Conservation (phyloP, 768 basidiomycete genomes). For the Inosperma sp. region DNA sequence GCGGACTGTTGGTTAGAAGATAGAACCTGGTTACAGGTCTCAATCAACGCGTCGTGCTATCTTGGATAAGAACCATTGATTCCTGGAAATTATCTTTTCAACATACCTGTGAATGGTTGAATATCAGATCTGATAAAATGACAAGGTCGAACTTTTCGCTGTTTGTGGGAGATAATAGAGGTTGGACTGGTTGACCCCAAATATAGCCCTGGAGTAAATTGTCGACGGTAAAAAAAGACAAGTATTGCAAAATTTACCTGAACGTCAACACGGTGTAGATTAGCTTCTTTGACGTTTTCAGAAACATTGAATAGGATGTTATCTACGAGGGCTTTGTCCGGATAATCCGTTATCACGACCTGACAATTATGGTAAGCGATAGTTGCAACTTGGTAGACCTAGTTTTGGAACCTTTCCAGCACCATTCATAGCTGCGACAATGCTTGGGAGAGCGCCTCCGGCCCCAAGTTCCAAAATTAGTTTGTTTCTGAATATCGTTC, state of each 20-base stretch:
- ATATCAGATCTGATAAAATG: slow-evolving; percentile 88
- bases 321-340: slow-evolving; percentile 66
- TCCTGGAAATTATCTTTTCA: not conserved
- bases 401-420: slow-evolving; percentile 51
- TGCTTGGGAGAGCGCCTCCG: slow-evolving; percentile 83
- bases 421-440: slow-evolving; percentile 67
- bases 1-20: slow-evolving; percentile 8
- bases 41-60: slow-evolving; percentile 78
- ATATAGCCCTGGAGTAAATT: slow-evolving; percentile 53
- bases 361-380: slow-evolving; percentile 43
- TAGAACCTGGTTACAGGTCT: slow-evolving; percentile 57
- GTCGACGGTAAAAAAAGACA: not conserved
- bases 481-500: slow-evolving; percentile 40
- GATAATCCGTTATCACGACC: slow-evolving; percentile 94
- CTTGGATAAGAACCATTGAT: not conserved
- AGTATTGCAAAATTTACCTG: slow-evolving; percentile 18
- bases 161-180: slow-evolving; percentile 35
- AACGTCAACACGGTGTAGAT: slow-evolving; percentile 33
- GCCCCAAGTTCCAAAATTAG: slow-evolving; percentile 91
- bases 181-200: slow-evolving; percentile 62
- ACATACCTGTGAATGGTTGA: slow-evolving; percentile 86
- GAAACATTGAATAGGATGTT: slow-evolving; percentile 71
- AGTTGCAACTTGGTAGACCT: not conserved
- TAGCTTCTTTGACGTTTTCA: slow-evolving; percentile 44
- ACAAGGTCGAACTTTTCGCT: slow-evolving; percentile 62